Evolutionary conservation across 1,139 yeast genomes (phyloP).

Genomic region (Suhomyces terraborum): DNA sequence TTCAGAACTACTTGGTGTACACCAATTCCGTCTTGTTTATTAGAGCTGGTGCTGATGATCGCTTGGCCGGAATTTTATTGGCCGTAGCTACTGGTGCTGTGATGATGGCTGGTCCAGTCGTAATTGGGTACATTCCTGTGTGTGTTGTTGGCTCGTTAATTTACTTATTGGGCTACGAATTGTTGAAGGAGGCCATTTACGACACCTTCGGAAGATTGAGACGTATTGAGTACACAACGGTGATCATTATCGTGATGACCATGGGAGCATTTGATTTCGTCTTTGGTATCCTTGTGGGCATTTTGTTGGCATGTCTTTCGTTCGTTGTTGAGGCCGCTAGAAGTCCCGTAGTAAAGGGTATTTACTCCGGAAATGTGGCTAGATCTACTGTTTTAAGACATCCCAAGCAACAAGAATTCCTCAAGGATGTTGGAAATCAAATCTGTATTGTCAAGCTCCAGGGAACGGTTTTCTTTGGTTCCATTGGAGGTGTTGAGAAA

Average conservation of each 20-base stretch:
- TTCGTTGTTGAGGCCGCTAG: constrained; percentile 91
- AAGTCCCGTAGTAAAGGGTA: constrained; percentile 76
- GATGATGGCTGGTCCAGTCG: constrained; percentile 86
- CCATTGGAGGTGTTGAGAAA: constrained; percentile 87
- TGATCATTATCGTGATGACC: constrained; percentile 77
- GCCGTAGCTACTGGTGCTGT: constrained; percentile 79
- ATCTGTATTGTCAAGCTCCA: constrained; percentile 83
- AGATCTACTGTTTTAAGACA: constrained; percentile 92
- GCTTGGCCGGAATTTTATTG: constrained; percentile 83
- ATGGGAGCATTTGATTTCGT: constrained; percentile 98
- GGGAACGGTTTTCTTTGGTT: constrained; percentile 90
- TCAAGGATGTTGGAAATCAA: constrained; percentile 86
- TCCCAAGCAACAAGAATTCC: constrained; percentile 83
- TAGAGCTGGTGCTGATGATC: constrained; percentile 89
- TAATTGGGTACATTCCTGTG: constrained; percentile 92
- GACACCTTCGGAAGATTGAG: constrained; percentile 83
- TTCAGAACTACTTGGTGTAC: constrained; percentile 91
- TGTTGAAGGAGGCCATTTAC: constrained; percentile 78
- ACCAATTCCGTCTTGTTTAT: constrained; percentile 91
- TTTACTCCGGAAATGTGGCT: constrained; percentile 86
- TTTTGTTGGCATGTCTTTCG: constrained; percentile 85
- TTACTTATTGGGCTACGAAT: constrained; percentile 85
- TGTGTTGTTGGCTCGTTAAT: constrained; percentile 94
- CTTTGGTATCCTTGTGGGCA: constrained; percentile 87
- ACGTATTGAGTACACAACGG: constrained; percentile 79